phyloP scores from a whole-genome alignment of 192 early-diverging fungal genomes.

The Irineochytrium annulatum region DNA sequence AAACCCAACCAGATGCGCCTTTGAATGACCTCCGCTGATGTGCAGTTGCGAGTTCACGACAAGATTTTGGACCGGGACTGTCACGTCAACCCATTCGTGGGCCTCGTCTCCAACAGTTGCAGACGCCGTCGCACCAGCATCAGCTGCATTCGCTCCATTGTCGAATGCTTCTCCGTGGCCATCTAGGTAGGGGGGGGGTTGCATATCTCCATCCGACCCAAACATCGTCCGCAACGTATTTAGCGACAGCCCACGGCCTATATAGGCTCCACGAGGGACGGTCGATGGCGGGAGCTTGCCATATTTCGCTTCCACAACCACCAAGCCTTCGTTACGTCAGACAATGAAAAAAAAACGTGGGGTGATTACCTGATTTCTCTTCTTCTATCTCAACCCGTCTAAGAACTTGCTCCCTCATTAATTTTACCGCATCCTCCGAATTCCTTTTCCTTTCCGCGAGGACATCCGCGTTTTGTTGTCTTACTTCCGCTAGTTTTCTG shows the following conservation, averaged over 20 bases:
- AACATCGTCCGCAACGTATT: no score
- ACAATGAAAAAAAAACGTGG: slow-evolving; percentile 12
- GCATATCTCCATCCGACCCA: no score
- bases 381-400: slow-evolving; percentile 68
- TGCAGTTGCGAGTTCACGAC: slow-evolving; percentile 83
- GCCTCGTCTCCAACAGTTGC: neutral
- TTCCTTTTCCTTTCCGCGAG: slow-evolving; percentile 61
- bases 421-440: slow-evolving; percentile 69
- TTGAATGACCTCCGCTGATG: slow-evolving; percentile 80
- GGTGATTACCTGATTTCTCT: slow-evolving; percentile 43
- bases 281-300: slow-evolving; percentile 65
- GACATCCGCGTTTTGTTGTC: slow-evolving; percentile 44
- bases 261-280: slow-evolving; percentile 1
- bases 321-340: slow-evolving; percentile 43
- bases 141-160: no score
- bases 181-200: no score
- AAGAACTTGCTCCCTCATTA: slow-evolving; percentile 66
- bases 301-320: slow-evolving; percentile 83
- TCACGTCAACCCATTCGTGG: slow-evolving; percentile 70
- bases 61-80: slow-evolving; percentile 76
- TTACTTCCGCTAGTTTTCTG: slow-evolving; percentile 26
- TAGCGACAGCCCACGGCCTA: neutral
- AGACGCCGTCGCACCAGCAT: neutral
- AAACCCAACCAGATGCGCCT: slow-evolving; percentile 87
- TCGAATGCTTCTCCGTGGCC: no score